These are phyloP conservation scores for Aspergillus ustus DNA, from an alignment of 2,329 filamentous ascomycete genomes.

Conservation along the genomic window DNA sequence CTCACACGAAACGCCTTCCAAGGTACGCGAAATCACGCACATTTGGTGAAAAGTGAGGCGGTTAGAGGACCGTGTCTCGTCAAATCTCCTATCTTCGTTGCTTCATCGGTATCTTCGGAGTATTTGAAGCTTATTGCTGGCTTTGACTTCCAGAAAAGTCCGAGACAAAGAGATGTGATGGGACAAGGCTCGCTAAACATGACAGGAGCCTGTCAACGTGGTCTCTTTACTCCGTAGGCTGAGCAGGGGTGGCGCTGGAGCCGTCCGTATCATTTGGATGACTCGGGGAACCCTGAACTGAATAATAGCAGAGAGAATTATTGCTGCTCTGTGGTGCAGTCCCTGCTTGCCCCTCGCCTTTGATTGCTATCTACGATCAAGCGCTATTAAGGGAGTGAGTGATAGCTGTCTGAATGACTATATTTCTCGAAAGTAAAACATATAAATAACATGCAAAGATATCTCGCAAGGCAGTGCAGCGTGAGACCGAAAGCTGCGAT, in stretches of 20 bases:
- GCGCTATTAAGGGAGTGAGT: background rate
- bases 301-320: background rate
- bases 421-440: conserved; percentile 1
- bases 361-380: background rate
- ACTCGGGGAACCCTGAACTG: background rate
- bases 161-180: background rate
- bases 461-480: background rate
- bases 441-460: background rate
- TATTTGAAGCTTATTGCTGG: background rate
- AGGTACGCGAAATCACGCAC: conserved; percentile 13
- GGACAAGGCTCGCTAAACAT: background rate
- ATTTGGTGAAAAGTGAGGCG: conserved; percentile 10
- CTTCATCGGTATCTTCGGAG: background rate
- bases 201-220: background rate
- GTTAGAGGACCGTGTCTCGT: background rate
- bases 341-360: background rate
- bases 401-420: background rate
- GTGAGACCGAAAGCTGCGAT: background rate
- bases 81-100: background rate
- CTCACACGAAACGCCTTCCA: background rate
- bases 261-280: background rate
- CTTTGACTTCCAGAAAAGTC: background rate
- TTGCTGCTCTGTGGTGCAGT: background rate
- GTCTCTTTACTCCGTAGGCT: background rate
- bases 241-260: background rate